Conservation (phyloP, 495 filamentous ascomycete species). For the Astrothelium macrocarpum region DNA sequence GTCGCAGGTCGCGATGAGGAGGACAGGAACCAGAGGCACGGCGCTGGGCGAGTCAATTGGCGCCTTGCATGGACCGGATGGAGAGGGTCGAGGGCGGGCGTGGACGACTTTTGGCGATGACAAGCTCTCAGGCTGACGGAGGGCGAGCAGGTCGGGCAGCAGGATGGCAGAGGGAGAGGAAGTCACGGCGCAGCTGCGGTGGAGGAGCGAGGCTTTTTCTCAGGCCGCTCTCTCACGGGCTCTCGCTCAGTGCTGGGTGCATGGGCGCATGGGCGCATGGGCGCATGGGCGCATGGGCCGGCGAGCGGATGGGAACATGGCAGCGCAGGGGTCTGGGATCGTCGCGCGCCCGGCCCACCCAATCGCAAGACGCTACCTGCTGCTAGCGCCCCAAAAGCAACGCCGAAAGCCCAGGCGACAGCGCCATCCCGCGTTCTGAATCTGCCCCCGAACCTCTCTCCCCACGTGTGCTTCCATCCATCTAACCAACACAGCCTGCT, state of each 20-base stretch:
- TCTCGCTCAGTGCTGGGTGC: too few species aligned
- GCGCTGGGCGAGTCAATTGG: constrained; percentile 1
- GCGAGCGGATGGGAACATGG: neutral
- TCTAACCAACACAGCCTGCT: neutral
- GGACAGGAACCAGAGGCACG: neutral
- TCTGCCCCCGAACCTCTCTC: neutral
- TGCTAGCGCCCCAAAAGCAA: neutral
- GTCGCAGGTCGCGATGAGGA: neutral
- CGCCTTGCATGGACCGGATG: neutral
- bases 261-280: too few species aligned
- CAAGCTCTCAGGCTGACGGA: neutral
- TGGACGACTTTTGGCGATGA: neutral
- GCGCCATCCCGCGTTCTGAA: constrained; percentile 5
- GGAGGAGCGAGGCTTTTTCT: constrained; percentile 2
- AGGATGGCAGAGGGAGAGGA: neutral
- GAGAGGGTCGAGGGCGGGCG: neutral
- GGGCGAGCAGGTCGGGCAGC: neutral
- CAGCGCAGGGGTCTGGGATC: neutral
- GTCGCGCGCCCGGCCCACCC: too few species aligned
- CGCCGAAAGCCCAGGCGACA: neutral
- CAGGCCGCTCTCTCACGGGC: too few species aligned
- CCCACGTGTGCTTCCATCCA: neutral
- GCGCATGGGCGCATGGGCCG: neutral
- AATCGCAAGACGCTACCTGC: neutral
- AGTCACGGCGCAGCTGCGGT: neutral